Base-by-base conservation (phyloP, 805 yeast genomes). In the Saccharomyces eubayanus region DNA sequence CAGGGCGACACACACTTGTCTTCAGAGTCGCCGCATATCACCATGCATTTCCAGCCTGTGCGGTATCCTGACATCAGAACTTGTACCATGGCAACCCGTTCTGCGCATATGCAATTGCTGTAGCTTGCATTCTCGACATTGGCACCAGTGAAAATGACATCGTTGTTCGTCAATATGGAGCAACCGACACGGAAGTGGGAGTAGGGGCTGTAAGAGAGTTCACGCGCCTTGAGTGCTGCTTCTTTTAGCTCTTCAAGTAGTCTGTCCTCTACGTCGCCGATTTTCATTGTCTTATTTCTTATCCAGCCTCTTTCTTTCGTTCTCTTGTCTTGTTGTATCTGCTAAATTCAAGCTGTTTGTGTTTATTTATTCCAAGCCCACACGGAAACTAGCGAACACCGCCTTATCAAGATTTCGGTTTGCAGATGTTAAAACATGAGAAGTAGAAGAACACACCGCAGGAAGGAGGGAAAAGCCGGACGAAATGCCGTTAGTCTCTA, bases 61-160 rank as follows among this genome's bases (percentile, higher is more conserved):
- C 43, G 43, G 24, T 36, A 16, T 10, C 65, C 30, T 51, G 45
- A 51, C 40, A 31, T 61, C 62, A 46, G 61, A 45, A 53, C 85
- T 46, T 77, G 76, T 11, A 77, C 75, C 1, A 84, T 74, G 0
- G 92, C 83, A 0, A 85, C 77, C 45, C 90, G 72, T 62, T 87
- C 95, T 0, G 95, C 95, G 66, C 95, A 87, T 27, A 85, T 79
- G 0, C 83, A 77, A 2, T 82, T 91, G 1, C 89, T 95, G 64
- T 87, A 91, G 49, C 94, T 82, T 2, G 97, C 98, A 67, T 92
- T 94, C 67, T 92, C 99, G 28, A 94, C 83, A 61, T 92, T 92
- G 45, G 96, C 96, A 4, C 98, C 99, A 11, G 71, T 64, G 27
- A 85, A 71, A 46, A 65, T 74, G 20, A 72, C 71, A 2, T 81